phyloP scores from a whole-genome alignment of 2,329 filamentous ascomycete genomes.

The Knoxdaviesia proteae region DNA sequence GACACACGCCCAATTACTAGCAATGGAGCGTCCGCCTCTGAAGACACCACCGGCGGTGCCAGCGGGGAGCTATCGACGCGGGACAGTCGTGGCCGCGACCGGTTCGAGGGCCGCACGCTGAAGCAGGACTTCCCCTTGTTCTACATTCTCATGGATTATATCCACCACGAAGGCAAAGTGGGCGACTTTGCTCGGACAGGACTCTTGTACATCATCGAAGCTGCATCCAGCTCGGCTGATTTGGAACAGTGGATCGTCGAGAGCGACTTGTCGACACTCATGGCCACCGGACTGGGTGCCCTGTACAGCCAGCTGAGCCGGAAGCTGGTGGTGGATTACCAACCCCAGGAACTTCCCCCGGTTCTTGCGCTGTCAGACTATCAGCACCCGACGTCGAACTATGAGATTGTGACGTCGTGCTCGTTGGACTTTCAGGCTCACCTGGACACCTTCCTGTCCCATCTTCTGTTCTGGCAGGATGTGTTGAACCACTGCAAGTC shows the following conservation, averaged over 20 bases:
- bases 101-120: constrained; percentile 68
- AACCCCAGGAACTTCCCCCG: constrained; percentile 54
- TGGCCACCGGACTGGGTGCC: constrained; percentile 86
- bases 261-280: constrained; percentile 85
- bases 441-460: constrained; percentile 81
- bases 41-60: too few species aligned
- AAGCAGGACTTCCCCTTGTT: constrained; percentile 90
- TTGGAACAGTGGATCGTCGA: constrained; percentile 95
- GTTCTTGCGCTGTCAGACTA: constrained; percentile 84
- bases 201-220: constrained; percentile 86
- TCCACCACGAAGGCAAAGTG: constrained; percentile 83
- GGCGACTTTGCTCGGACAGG: constrained; percentile 94
- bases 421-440: constrained; percentile 63
- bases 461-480: constrained; percentile 95
- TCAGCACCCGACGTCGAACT: constrained; percentile 45
- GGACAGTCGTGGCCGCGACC: constrained; percentile 23
- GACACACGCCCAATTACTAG: constrained; percentile 7
- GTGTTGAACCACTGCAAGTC: constrained; percentile 90
- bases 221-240: constrained; percentile 59
- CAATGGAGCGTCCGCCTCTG: too few species aligned
- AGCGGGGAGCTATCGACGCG: too few species aligned
- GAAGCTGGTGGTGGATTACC: constrained; percentile 64
- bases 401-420: constrained; percentile 54
- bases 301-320: constrained; percentile 45
- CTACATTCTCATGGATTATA: constrained; percentile 88